Conservation (phyloP, 225 moss, liverwort and hornwort genomes). For the Thuidium tamariscinum region DNA sequence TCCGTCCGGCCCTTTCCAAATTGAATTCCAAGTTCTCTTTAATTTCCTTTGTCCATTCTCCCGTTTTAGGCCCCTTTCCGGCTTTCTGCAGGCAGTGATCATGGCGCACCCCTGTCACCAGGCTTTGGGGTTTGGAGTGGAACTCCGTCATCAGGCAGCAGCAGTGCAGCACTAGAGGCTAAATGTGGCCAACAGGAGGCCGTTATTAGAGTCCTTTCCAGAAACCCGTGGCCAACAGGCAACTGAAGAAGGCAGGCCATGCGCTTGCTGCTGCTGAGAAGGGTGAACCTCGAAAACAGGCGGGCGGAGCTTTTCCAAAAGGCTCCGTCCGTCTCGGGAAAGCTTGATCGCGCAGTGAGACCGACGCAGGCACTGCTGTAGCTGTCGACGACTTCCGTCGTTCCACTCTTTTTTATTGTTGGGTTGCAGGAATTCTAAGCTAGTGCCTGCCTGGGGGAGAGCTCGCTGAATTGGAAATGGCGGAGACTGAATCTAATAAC, state of each 20-base stretch:
- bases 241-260: too few relatives aligned
- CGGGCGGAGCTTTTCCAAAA: neutral
- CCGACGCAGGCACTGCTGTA: too few relatives aligned
- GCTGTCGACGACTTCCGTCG: too few relatives aligned
- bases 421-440: too few relatives aligned
- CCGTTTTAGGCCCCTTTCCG: neutral
- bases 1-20: neutral
- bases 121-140: neutral
- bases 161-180: neutral
- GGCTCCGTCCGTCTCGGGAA: too few relatives aligned
- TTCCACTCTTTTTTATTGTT: too few relatives aligned
- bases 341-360: too few relatives aligned
- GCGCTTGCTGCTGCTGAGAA: too few relatives aligned
- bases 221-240: neutral
- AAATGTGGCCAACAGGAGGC: neutral
- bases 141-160: too few relatives aligned
- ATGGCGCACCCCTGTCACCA: neutral
- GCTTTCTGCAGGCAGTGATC: neutral
- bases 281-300: too few relatives aligned
- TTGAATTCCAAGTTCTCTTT: neutral
- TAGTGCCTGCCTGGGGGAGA: too few relatives aligned
- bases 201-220: neutral
- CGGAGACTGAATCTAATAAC: neutral
- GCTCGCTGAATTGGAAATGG: neutral
- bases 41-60: neutral